phyloP scores from a whole-genome alignment of 768 basidiomycete genomes.

The Clathrus columnatus region DNA sequence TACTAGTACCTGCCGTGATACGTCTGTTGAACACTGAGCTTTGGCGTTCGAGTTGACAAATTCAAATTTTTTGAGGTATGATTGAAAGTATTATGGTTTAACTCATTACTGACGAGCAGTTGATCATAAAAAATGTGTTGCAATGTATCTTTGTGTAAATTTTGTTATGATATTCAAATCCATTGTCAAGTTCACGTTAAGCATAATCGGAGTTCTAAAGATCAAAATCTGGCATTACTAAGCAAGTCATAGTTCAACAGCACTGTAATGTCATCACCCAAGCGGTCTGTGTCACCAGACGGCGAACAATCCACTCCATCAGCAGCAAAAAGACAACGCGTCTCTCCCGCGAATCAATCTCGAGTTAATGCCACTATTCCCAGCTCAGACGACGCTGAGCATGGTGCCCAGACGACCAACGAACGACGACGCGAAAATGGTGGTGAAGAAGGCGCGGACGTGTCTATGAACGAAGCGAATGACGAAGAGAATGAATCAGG shows the following conservation, averaged over 20 bases:
- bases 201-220: not conserved
- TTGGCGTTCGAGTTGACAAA: too few relatives aligned
- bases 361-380: not conserved
- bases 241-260: not conserved
- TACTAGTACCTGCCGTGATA: too few relatives aligned
- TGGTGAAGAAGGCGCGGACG: slow-evolving; percentile 52
- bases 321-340: slow-evolving; percentile 6
- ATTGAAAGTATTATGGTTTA: too few relatives aligned
- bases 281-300: slow-evolving; percentile 10
- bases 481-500: slow-evolving; percentile 73
- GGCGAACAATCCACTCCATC: slow-evolving; percentile 1
- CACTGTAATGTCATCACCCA: slow-evolving; percentile 9
- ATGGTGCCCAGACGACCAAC: not conserved
- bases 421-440: slow-evolving; percentile 28
- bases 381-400: slow-evolving; percentile 4
- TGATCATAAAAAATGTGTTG: too few relatives aligned
- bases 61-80: too few relatives aligned
- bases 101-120: too few relatives aligned
- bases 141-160: too few relatives aligned
- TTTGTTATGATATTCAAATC: too few relatives aligned
- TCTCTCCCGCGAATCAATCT: not conserved
- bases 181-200: not conserved
- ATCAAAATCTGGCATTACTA: not conserved
- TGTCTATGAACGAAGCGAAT: slow-evolving; percentile 59
- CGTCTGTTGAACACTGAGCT: too few relatives aligned